phyloP scores from a whole-genome alignment of 345 rosid genomes.

The Syzygium aromaticum region DNA sequence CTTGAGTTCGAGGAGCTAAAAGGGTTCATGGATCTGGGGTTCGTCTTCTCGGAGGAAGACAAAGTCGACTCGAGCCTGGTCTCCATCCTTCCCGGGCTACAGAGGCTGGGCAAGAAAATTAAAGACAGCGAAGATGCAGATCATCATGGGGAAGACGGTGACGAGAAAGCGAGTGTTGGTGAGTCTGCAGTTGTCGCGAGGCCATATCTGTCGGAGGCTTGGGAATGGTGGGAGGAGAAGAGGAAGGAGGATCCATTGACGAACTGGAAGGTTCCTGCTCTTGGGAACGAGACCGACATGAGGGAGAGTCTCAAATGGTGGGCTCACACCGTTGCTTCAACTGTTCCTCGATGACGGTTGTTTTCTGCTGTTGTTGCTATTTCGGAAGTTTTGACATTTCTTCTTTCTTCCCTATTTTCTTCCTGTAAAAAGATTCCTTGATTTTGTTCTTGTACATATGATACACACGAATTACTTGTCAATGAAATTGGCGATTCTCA shows the following conservation, averaged over 20 bases:
- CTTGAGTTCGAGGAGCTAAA: constrained; percentile 72
- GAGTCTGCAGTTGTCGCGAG: constrained; percentile 21
- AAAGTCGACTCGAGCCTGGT: constrained; percentile 48
- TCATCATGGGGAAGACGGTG: not conserved
- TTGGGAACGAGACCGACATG: constrained; percentile 42
- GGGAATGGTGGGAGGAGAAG: constrained; percentile 41
- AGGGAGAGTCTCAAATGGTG: constrained; percentile 58
- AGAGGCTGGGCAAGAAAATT: constrained; percentile 34
- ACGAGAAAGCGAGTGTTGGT: not conserved
- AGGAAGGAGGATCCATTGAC: constrained; percentile 20
- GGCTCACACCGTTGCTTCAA: constrained; percentile 76
- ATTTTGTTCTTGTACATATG: not conserved
- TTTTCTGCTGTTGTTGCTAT: not conserved
- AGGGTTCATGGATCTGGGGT: constrained; percentile 91
- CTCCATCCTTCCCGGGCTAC: constrained; percentile 67
- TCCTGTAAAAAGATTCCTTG: not conserved
- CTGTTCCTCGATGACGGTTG: constrained; percentile 35
- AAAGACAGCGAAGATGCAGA: constrained; percentile 5
- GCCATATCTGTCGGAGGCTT: constrained; percentile 82
- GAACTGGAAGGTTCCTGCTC: constrained; percentile 52
- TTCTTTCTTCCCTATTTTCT: not conserved
- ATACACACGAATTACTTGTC: not conserved
- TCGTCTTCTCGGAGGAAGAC: constrained; percentile 76
- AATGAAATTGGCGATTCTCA: not conserved
- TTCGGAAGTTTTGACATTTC: not conserved